Conservation (phyloP, 2,329 filamentous ascomycete genomes). For the Beauveria varroae region DNA sequence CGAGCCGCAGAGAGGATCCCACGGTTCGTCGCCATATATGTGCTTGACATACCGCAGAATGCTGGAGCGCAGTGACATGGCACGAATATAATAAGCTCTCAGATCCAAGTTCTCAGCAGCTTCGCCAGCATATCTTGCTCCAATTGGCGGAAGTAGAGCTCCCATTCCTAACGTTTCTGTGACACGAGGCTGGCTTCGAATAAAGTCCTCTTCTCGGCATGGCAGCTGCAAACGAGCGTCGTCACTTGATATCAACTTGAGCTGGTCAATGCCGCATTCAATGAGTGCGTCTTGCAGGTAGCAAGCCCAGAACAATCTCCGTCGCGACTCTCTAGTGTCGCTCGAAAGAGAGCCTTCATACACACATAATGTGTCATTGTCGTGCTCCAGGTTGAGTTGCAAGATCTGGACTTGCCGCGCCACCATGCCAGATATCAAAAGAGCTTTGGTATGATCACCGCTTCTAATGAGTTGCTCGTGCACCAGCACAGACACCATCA, state of each 20-base stretch:
- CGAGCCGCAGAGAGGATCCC: conserved; percentile 1
- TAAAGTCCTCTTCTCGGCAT: conserved; percentile 6
- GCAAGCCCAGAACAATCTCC: conserved; percentile 8
- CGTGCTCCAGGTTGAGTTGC: conserved; percentile 11
- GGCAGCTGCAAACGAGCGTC: conserved; percentile 6
- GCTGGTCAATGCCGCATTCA: conserved; percentile 11
- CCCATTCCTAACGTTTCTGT: not conserved
- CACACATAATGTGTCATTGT: conserved; percentile 1
- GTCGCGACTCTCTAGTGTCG: conserved; percentile 1
- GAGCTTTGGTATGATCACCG: conserved; percentile 8
- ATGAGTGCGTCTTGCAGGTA: conserved; percentile 10
- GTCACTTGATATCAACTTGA: conserved; percentile 5
- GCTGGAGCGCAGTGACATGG: conserved; percentile 5
- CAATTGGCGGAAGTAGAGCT: not conserved
- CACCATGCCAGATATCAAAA: conserved; percentile 8
- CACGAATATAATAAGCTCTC: not conserved
- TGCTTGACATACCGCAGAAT: conserved; percentile 10
- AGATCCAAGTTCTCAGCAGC: not conserved
- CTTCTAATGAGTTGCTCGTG: conserved; percentile 6
- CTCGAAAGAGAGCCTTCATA: not conserved
- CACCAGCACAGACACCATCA: conserved; percentile 4
- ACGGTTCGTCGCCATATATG: conserved; percentile 7
- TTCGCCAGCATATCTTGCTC: not conserved
- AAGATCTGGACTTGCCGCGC: conserved; percentile 10
- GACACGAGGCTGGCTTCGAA: conserved; percentile 1